Percentiles rank a stretch among this genome's conserved stretches.
Evolutionary conservation across 176 grass and related monocot genomes (phyloP).

Genomic region (Paspalum notatum): DNA sequence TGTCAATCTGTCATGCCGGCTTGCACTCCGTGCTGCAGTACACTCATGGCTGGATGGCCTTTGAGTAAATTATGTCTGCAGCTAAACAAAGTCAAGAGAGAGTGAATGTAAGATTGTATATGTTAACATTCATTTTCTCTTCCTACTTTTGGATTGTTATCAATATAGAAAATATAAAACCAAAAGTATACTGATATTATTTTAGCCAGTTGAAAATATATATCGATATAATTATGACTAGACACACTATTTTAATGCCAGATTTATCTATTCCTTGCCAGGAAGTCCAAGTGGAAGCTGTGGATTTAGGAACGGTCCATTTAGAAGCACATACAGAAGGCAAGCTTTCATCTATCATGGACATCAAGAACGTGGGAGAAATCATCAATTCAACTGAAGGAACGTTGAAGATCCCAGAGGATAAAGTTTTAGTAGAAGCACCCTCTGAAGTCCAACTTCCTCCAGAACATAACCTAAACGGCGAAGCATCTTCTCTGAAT

Average conservation of each 20-base stretch:
- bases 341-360: slow-evolving; percentile 36
- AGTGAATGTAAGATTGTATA: neutral
- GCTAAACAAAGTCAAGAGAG: neutral
- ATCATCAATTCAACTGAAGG: slow-evolving; percentile 41
- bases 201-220: neutral
- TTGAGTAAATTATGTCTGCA: slow-evolving; percentile 21
- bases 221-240: slow-evolving; percentile 20
- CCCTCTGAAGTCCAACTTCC: slow-evolving; percentile 37
- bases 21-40: slow-evolving; percentile 25
- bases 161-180: neutral
- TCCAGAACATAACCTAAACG: slow-evolving; percentile 42
- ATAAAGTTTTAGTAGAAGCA: slow-evolving; percentile 45
- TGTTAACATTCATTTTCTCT: neutral
- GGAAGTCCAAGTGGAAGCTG: slow-evolving; percentile 51
- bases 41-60: neutral
- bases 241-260: slow-evolving; percentile 11
- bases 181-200: slow-evolving; percentile 15
- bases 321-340: slow-evolving; percentile 23
- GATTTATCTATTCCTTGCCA: slow-evolving; percentile 36
- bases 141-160: neutral
- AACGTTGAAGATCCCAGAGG: slow-evolving; percentile 48
- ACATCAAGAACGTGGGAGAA: slow-evolving; percentile 26
- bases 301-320: slow-evolving; percentile 30
- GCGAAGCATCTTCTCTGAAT: slow-evolving; percentile 37
- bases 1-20: slow-evolving; percentile 21